These are phyloP conservation scores for Fusarium graminum DNA, from an alignment of 2,329 filamentous ascomycete genomes.

Conservation along the genomic window DNA sequence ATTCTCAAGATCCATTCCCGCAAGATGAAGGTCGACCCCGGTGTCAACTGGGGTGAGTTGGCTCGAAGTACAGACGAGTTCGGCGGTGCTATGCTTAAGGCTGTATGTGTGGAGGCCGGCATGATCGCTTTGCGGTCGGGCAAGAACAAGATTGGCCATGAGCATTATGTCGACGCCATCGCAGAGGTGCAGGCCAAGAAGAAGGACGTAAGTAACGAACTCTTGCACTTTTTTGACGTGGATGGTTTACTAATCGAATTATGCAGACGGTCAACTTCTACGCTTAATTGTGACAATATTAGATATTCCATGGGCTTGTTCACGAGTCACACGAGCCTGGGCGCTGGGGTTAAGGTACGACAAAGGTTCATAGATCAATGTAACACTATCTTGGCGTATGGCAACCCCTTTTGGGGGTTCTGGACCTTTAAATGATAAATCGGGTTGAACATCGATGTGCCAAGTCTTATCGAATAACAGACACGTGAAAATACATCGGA, in stretches of 20 bases:
- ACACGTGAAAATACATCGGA: not conserved
- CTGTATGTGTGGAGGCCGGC: constrained; percentile 97
- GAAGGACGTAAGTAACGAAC: constrained; percentile 77
- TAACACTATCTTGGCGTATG: constrained; percentile 45
- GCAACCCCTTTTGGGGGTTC: constrained; percentile 9
- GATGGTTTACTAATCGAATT: constrained; percentile 30
- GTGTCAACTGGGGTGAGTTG: constrained; percentile 95
- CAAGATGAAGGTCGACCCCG: constrained; percentile 96
- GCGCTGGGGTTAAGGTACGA: constrained; percentile 40
- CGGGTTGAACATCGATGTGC: not conserved
- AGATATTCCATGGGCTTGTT: constrained; percentile 26
- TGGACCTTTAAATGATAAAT: constrained; percentile 1
- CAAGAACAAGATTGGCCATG: constrained; percentile 96
- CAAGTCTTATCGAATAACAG: not conserved
- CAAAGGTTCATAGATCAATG: constrained; percentile 47
- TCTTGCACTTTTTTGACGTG: not conserved
- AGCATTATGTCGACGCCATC: constrained; percentile 99
- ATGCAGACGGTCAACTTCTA: constrained; percentile 69
- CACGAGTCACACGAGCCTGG: constrained; percentile 27
- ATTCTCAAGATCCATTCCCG: constrained; percentile 97
- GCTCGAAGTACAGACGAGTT: constrained; percentile 98
- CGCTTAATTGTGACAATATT: constrained; percentile 54
- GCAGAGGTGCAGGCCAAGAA: constrained; percentile 95
- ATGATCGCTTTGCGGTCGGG: constrained; percentile 98
- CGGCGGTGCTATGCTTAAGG: constrained; percentile 96